phyloP scores from a whole-genome alignment of 495 filamentous ascomycete genomes.

The Talaromyces adpressus region DNA sequence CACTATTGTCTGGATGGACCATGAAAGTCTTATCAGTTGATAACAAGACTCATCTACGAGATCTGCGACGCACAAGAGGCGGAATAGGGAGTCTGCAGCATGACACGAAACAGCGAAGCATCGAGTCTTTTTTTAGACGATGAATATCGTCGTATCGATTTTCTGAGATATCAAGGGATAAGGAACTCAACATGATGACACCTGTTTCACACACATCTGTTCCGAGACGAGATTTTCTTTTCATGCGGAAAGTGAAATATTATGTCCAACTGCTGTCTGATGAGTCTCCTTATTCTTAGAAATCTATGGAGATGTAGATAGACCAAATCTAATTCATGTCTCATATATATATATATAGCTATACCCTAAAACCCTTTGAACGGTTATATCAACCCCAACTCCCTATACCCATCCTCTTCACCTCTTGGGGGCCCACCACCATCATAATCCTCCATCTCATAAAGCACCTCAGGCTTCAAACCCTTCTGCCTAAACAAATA shows the following conservation, averaged over 20 bases:
- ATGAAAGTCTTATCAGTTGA: slow-evolving; percentile 28
- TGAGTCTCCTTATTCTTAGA: not conserved
- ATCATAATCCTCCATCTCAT: slow-evolving; percentile 27
- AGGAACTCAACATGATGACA: slow-evolving; percentile 38
- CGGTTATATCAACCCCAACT: not conserved
- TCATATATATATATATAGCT: not conserved
- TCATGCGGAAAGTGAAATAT: slow-evolving; percentile 36
- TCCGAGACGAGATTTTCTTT: slow-evolving; percentile 30
- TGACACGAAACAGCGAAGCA: slow-evolving; percentile 63
- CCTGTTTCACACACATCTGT: slow-evolving; percentile 52
- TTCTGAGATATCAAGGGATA: not conserved
- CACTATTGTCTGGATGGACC: slow-evolving; percentile 14
- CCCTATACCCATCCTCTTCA: not conserved
- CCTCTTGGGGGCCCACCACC: not conserved
- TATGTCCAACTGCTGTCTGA: slow-evolving; percentile 48
- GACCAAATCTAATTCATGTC: not conserved
- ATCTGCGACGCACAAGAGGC: slow-evolving; percentile 61
- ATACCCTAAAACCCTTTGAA: not conserved
- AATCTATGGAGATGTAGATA: not conserved
- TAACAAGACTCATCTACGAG: slow-evolving; percentile 57
- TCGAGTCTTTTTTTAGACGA: slow-evolving; percentile 66
- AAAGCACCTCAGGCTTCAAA: slow-evolving; percentile 31
- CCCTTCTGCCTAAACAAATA: slow-evolving; percentile 29
- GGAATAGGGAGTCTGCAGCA: slow-evolving; percentile 69
- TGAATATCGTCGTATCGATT: not conserved